Evolutionary conservation across 176 grass and related monocot species (phyloP).

Genomic region (Oryza meyeriana): DNA sequence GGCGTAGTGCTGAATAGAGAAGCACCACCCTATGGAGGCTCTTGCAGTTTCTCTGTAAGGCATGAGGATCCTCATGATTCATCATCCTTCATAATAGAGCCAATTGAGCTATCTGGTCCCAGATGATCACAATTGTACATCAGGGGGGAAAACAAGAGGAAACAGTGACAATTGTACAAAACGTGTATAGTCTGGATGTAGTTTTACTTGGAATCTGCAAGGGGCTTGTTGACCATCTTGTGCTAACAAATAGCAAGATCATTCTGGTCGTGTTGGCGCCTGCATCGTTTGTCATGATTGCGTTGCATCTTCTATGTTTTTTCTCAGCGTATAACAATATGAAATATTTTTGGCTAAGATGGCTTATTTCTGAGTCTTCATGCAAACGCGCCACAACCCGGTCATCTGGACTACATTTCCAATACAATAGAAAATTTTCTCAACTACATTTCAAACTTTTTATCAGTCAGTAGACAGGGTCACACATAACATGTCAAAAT

Average conservation of each 20-base stretch:
- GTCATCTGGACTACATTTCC: too few relatives aligned
- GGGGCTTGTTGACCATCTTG: neutral
- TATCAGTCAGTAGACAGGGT: neutral
- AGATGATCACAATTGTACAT: constrained; percentile 46
- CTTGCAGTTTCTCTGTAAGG: constrained; percentile 68
- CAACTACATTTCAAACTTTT: neutral
- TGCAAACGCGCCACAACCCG: too few relatives aligned
- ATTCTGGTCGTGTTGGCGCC: neutral
- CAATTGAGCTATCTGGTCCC: constrained; percentile 90
- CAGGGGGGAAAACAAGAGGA: neutral
- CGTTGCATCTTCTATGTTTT: neutral
- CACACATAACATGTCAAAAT: neutral
- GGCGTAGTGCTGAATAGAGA: constrained; percentile 56
- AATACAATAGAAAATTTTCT: neutral
- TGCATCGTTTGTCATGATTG: too few relatives aligned
- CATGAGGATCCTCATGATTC: constrained; percentile 86
- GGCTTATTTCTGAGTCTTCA: too few relatives aligned
- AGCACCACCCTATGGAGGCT: constrained; percentile 31
- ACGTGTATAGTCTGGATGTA: constrained; percentile 38
- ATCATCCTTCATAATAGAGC: constrained; percentile 90
- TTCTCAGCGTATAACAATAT: too few relatives aligned
- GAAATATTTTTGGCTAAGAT: too few relatives aligned
- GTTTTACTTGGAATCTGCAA: neutral
- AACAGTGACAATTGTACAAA: constrained; percentile 35
- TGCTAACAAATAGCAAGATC: neutral